A percentile compares a stretch with the other conserved stretches of the same genome.
phyloP scores from a whole-genome alignment of 75 land plant genomes.

The Larix kaempferi region DNA sequence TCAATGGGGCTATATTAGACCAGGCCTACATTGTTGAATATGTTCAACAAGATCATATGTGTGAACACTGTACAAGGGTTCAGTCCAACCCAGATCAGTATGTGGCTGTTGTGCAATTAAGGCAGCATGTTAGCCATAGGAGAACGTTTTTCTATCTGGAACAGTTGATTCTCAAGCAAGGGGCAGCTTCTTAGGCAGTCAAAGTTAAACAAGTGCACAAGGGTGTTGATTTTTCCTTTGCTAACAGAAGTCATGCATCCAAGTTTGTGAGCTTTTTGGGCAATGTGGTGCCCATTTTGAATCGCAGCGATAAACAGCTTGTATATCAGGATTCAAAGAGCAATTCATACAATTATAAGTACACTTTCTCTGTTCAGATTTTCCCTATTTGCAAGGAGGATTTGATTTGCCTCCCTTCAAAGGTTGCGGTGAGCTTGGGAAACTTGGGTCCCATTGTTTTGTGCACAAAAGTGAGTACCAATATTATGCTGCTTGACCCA shows the following conservation, averaged over 20 bases:
- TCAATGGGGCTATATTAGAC: too few species aligned
- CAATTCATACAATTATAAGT: conserved; percentile 68
- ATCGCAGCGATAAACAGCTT: conserved; percentile 60
- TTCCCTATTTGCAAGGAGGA: conserved; percentile 82
- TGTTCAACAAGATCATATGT: too few species aligned
- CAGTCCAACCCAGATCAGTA: too few species aligned
- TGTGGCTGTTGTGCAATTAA: too few species aligned
- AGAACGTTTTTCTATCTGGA: too few species aligned
- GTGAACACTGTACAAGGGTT: too few species aligned
- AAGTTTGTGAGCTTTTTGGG: conserved; percentile 64
- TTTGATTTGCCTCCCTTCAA: conserved; percentile 68
- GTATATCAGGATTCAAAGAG: conserved; percentile 84
- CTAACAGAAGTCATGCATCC: conserved; percentile 56
- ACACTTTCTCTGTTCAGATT: conserved; percentile 81
- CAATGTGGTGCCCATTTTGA: conserved; percentile 43
- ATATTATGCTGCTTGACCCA: too few species aligned
- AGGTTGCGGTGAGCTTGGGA: conserved; percentile 54
- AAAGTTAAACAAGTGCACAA: conserved; percentile 57
- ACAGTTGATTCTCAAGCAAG: too few species aligned
- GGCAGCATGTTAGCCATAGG: too few species aligned
- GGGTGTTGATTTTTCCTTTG: conserved; percentile 82
- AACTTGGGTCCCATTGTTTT: conserved; percentile 74
- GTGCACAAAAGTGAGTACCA: conserved; percentile 63
- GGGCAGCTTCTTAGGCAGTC: too few species aligned
- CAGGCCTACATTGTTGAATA: too few species aligned